Base-by-base conservation (phyloP, 768 basidiomycete genomes). In the Macrocybe gigantea region DNA sequence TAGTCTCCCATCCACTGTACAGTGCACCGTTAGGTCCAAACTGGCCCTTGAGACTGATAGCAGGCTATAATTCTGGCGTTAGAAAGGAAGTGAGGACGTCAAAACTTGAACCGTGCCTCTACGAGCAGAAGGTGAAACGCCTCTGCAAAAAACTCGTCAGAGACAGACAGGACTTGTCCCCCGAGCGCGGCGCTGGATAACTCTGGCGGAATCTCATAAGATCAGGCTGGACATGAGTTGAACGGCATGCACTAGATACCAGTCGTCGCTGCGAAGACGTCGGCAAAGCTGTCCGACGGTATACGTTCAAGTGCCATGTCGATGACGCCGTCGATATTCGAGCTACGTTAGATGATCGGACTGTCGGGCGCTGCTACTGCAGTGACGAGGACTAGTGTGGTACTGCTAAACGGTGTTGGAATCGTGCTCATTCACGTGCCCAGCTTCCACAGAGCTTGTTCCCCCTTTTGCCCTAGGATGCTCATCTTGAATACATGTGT, bases 131-230 rank as follows among this genome's bases (percentile, higher is more conserved):
- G 72, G 68, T 95, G 83, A 53, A 67, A 77, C 0, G 88, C 93
- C 56, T 85, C 80, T 7, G 91, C 93, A 59, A 99, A 99, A 74
- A 98, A 99, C 53, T 99, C 93, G 64, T 99, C 96, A 2, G 93
- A 96, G 40, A 88, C 82, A 2, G 77, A 72, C 32, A 85, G 60
- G 54, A 97, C 70, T 49, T 74, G 64, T 2, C 84, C 93, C 12
- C 92, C 95, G 9, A 97, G 70, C 0, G 84, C 82, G 12, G 83
- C 84, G 52, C 88, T 90, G 31, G 94, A 96, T 8, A 98, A 75
- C 66, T 99, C 96, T 95, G 55, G n/a, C 15, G 22, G 22, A 22
- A 22, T 22, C 22, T 4, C 22, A 22, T 22, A 22, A 22, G 22
- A 22, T 22, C 22, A 22, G 22, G 22, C 22, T 22, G 22, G 22